These are phyloP conservation scores for Zizania latifolia DNA, from an alignment of 176 grass and related monocot species.

Conservation along the genomic window DNA sequence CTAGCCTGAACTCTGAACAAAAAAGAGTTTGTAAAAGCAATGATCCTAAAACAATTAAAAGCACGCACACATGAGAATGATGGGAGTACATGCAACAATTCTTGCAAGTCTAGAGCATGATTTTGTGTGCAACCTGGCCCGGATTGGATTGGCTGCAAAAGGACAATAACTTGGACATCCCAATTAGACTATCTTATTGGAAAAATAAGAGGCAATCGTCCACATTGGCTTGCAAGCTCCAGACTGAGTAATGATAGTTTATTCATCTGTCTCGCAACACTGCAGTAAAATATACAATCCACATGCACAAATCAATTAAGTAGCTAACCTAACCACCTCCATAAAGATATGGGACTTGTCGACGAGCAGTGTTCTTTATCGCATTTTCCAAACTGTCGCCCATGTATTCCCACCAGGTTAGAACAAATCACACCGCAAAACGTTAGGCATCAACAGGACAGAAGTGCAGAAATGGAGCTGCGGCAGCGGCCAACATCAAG, in stretches of 20 bases:
- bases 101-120: background rate
- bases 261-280: slow-evolving; percentile 7
- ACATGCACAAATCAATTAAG: background rate
- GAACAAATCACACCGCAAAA: background rate
- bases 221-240: background rate
- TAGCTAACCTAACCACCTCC: background rate
- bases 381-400: background rate
- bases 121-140: background rate
- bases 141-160: background rate
- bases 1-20: background rate
- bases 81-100: background rate
- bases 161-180: background rate
- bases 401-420: background rate
- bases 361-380: background rate
- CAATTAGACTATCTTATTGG: slow-evolving; percentile 24
- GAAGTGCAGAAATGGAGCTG: background rate
- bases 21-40: background rate
- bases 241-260: slow-evolving; percentile 20
- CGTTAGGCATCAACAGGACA: background rate
- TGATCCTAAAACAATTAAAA: background rate
- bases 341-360: slow-evolving; percentile 2
- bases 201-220: background rate
- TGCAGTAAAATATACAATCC: slow-evolving; percentile 10
- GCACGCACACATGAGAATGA: background rate
- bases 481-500: background rate